A percentile compares a stretch with the other conserved stretches of the same genome.
Evolutionary conservation across 2,329 filamentous ascomycete species (phyloP).

Genomic region (Diaporthe batatas): DNA sequence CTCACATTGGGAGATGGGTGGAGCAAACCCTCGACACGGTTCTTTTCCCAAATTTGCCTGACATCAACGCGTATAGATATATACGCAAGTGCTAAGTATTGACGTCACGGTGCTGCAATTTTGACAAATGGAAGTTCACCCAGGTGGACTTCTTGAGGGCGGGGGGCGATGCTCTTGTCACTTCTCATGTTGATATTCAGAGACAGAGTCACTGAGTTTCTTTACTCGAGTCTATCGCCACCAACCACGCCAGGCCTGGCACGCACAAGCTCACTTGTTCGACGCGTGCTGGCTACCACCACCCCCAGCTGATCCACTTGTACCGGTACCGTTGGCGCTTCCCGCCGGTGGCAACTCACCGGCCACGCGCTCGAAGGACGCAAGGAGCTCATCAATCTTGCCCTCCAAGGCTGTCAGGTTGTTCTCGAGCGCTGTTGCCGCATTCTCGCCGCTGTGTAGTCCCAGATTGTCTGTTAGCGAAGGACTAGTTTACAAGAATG

Average conservation of each 20-base stretch:
- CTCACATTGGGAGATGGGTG: not conserved
- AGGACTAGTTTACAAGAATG: not conserved
- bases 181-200: not conserved
- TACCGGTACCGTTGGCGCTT: conserved; percentile 20
- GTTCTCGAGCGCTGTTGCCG: conserved; percentile 65
- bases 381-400: conserved; percentile 68
- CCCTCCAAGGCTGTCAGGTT: conserved; percentile 66
- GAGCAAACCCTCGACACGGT: not conserved
- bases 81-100: not conserved
- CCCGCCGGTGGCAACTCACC: not conserved
- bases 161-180: not conserved
- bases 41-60: not conserved
- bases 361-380: conserved; percentile 56
- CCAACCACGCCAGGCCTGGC: not conserved
- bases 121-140: not conserved
- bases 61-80: not conserved
- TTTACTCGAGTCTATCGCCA: no score
- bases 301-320: not conserved
- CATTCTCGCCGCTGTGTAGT: conserved; percentile 63
- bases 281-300: conserved; percentile 4
- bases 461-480: not conserved
- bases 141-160: not conserved
- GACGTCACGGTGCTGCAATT: conserved; percentile 6
- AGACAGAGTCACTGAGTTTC: not conserved
- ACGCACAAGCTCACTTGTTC: conserved; percentile 5